Base-by-base conservation (phyloP, 306 rosid species). In the Quercus gilva region DNA sequence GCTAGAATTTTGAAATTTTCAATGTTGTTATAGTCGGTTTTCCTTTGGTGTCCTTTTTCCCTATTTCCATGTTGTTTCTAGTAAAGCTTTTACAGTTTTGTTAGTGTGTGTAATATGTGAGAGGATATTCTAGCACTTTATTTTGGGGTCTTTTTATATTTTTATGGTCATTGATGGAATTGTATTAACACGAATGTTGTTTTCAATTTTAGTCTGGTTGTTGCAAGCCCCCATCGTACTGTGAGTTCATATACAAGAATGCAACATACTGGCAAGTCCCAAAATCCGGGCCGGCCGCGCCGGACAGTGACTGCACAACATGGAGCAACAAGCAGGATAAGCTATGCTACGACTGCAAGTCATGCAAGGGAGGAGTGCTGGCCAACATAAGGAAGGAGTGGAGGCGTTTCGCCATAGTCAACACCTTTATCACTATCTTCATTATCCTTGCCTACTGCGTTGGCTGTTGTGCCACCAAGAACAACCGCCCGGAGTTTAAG, bases 341-440 rank as follows among this genome's bases (percentile, higher is more conserved):
- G 57, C 83, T 95, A 69, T 95, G 99, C 55, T 95, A 83, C 70
- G 85, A 92, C 23, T 95, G 99, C 86, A 88, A 92, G 77, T 78
- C 99, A 8, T 95, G 99, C 89, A 92, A 91, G 63, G 96, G 88
- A 43, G 99, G 95, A 78, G 87, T 95, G 52, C 67, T 95, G 68
- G 86, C 87, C 3, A 88, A 91, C 84, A 90, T 91, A 23, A 85
- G 91, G 63, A 87, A 80, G 74, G 84, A 87, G 70, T 92, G 97
- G 97, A 79, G 80, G 69, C 82, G 64, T 52, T 78, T 95, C 10
- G 90, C 94, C 26, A 37, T 92, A 8, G 75, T 85, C 78, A 92
- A 89, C 74, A 69, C 78, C n/a, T 35, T 83, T 29, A 71, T 82
- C 18, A 53, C 85, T 26, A 11, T 78, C 0, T 55, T 87, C 3